Evolutionary conservation across 257 asterid genomes (phyloP).

Genomic region (Plantago elongata): DNA sequence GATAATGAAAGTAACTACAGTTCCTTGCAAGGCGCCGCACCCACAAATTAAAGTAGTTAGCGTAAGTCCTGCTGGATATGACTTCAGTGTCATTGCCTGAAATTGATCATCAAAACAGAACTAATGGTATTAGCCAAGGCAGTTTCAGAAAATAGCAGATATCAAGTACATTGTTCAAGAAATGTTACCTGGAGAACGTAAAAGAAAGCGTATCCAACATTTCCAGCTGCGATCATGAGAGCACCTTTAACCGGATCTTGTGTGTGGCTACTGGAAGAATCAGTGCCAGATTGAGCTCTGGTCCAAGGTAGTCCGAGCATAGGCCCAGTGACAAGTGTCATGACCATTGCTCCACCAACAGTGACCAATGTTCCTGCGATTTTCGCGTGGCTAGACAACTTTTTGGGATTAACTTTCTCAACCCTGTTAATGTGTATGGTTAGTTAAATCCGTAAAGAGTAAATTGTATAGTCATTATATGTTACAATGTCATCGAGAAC

Average conservation of each 20-base stretch:
- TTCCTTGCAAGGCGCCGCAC: constrained; percentile 33
- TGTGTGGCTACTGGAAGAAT: neutral
- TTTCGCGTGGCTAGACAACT: constrained; percentile 32
- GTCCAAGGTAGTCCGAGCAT: constrained; percentile 39
- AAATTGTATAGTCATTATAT: too few species aligned
- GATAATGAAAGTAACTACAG: constrained; percentile 30
- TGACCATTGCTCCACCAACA: constrained; percentile 47
- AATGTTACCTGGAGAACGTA: constrained; percentile 36
- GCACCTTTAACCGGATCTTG: constrained; percentile 36
- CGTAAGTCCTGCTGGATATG: constrained; percentile 42
- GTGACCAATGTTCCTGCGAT: constrained; percentile 37
- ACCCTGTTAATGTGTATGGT: constrained; percentile 14
- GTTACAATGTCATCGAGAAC: too few species aligned
- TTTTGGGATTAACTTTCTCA: constrained; percentile 12
- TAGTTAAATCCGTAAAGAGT: too few species aligned
- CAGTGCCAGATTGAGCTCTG: constrained; percentile 14
- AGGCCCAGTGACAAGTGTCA: constrained; percentile 40
- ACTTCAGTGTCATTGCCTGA: constrained; percentile 31
- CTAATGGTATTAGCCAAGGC: too few species aligned
- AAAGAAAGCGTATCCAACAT: constrained; percentile 34
- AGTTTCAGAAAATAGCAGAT: neutral
- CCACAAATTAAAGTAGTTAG: constrained; percentile 39
- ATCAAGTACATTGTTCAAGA: neutral
- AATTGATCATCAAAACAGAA: neutral
- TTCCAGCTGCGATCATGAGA: constrained; percentile 35